These are phyloP conservation scores for Solanum infundibuliforme DNA, from an alignment of 257 asterid genomes.

Conservation along the genomic window DNA sequence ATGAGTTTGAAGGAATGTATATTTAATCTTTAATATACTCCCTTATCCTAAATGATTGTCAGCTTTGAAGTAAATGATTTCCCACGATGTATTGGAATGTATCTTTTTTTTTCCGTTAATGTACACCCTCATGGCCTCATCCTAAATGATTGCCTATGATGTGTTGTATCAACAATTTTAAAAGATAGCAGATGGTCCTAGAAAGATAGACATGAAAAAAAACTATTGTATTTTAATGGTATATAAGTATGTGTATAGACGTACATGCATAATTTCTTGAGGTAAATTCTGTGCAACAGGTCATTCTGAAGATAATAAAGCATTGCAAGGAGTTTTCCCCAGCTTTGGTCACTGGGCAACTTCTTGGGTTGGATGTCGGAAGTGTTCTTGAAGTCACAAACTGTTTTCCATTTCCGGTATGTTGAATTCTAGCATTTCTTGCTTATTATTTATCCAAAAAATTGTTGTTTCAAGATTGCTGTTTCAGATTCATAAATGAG, in stretches of 20 bases:
- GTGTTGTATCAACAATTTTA: not conserved
- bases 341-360: conserved; percentile 88
- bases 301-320: conserved; percentile 80
- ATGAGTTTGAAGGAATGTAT: not conserved
- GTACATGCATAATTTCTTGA: not conserved
- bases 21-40: not conserved
- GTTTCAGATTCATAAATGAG: not conserved
- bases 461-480: not conserved
- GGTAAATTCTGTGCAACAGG: conserved; percentile 26
- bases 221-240: not conserved
- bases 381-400: conserved; percentile 96
- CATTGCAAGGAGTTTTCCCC: conserved; percentile 98
- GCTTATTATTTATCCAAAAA: not conserved
- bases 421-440: not conserved
- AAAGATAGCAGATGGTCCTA: not conserved
- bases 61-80: not conserved
- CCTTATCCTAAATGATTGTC: not conserved
- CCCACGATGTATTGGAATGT: not conserved
- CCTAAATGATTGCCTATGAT: not conserved
- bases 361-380: conserved; percentile 96
- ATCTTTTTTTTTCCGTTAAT: not conserved
- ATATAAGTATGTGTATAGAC: not conserved
- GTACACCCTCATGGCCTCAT: not conserved
- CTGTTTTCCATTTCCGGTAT: conserved; percentile 95
- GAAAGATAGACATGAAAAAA: not conserved